phyloP scores from a whole-genome alignment of 1,284 basidiomycete species.

The Entoloma clypeatum region DNA sequence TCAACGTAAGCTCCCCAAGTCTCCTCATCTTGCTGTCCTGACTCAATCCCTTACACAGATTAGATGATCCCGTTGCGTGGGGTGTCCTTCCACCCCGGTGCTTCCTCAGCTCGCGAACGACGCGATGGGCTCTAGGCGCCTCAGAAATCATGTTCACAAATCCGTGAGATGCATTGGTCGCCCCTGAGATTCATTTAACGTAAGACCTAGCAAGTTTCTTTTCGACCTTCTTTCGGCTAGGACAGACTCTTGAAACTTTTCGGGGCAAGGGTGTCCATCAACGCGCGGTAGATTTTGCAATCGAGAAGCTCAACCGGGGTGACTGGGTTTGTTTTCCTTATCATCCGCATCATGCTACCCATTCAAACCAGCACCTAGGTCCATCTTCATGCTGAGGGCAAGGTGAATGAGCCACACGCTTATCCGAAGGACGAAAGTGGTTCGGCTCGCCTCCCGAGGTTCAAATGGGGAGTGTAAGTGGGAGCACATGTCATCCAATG shows the following conservation, averaged over 20 bases:
- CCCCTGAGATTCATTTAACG: slow-evolving; percentile 8
- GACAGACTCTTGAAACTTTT: slow-evolving; percentile 93
- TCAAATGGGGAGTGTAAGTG: slow-evolving; percentile 96
- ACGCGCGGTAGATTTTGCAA: slow-evolving; percentile 78
- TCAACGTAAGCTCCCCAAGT: slow-evolving; percentile 63
- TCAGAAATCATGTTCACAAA: slow-evolving; percentile 97
- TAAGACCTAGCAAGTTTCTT: slow-evolving; percentile 53
- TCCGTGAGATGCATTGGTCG: slow-evolving; percentile 47
- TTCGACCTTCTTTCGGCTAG: slow-evolving; percentile 81
- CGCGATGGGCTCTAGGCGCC: slow-evolving; percentile 85
- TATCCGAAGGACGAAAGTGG: slow-evolving; percentile 42
- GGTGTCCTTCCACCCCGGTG: slow-evolving; percentile 67
- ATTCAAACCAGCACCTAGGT: slow-evolving; percentile 46
- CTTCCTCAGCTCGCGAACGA: slow-evolving; percentile 58
- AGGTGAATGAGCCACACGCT: slow-evolving; percentile 73
- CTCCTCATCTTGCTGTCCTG: slow-evolving; percentile 6
- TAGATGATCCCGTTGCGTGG: slow-evolving; percentile 83
- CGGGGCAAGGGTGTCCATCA: slow-evolving; percentile 91
- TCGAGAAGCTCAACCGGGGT: slow-evolving; percentile 75
- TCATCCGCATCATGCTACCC: slow-evolving; percentile 1
- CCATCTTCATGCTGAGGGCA: slow-evolving; percentile 93
- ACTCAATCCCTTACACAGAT: slow-evolving; percentile 34
- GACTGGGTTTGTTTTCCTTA: slow-evolving; percentile 65
- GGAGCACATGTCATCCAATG: slow-evolving; percentile 8
- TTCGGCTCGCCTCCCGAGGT: slow-evolving; percentile 57